Evolutionary conservation across 306 rosid species (phyloP), one percentile per base, ranked within the genome.

Genomic region (Biancaea sappan): DNA sequence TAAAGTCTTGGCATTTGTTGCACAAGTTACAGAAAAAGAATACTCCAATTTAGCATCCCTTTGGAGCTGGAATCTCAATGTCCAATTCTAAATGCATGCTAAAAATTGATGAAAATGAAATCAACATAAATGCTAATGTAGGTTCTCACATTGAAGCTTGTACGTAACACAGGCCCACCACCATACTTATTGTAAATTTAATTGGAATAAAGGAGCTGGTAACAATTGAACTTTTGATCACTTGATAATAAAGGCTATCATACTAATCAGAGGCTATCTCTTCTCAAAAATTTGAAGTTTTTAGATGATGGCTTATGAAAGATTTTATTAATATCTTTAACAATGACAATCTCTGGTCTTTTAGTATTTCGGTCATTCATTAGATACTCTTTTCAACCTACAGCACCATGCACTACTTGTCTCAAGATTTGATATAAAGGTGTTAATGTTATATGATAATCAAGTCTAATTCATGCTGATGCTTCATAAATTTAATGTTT

Each of bases 81-180:
- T 66, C 75, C 48, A 22, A 64, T 65, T 65, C 32, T 56, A 73
- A 18, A 35, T 37, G 41, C 50, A 24, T 46, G 28, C 54, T 31
- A 48, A 48, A 44, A 48, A 67, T 31, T 74, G 37, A 65, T 74
- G 35, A 65, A 24, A 58, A 40, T 72, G 77, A 66, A 61, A 74
- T 9, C 32, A 34, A 64, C 44, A 71, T 50, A 56, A 31, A n/a
- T n/a, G n/a, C n/a, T n/a, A n/a, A n/a, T n/a, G n/a, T n/a, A n/a
- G n/a, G n/a, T n/a, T n/a, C n/a, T n/a, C n/a, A n/a, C n/a, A n/a
- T 41, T 9, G 15, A 10, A 41, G 15, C 16, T 0, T 46, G 52
- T 46, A 46, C 21, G 4, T 40, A 4, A 11, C 14, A 35, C 38
- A 35, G 5, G 7, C 38, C 7, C 38, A 4, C 43, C 13, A 38